These are phyloP conservation scores for Pterulicium gracile DNA, from an alignment of 1,284 basidiomycete species.

Conservation along the genomic window DNA sequence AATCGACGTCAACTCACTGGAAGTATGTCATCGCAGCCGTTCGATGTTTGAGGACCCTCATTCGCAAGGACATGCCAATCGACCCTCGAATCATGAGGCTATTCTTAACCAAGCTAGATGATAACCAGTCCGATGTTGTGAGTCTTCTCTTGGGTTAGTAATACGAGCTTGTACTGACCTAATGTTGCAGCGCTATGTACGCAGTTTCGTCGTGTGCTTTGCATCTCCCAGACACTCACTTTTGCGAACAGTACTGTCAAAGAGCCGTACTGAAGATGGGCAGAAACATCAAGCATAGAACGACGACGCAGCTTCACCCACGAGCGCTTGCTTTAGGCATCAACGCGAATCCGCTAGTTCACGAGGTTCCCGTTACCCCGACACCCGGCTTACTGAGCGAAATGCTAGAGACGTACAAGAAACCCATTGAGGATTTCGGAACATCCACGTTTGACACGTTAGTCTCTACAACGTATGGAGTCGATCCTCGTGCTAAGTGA, in stretches of 20 bases:
- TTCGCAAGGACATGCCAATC: constrained; percentile 65
- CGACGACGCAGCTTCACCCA: constrained; percentile 42
- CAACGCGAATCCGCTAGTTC: constrained; percentile 49
- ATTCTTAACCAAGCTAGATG: constrained; percentile 44
- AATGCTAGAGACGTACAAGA: constrained; percentile 41
- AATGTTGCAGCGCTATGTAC: constrained; percentile 45
- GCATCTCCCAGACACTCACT: constrained; percentile 6
- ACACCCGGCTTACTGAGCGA: constrained; percentile 46
- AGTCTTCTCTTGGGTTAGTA: constrained; percentile 17
- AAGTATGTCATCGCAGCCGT: constrained; percentile 70
- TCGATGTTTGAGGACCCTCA: constrained; percentile 62
- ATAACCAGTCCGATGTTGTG: constrained; percentile 56
- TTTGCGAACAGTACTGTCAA: constrained; percentile 46
- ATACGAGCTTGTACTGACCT: too few species aligned
- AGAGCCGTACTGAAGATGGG: constrained; percentile 55
- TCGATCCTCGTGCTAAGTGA: constrained; percentile 1
- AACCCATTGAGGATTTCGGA: constrained; percentile 24
- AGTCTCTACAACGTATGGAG: neutral
- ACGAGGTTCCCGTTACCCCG: constrained; percentile 35
- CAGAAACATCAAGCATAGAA: constrained; percentile 72
- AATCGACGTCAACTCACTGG: constrained; percentile 68
- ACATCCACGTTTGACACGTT: neutral
- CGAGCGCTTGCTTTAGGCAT: constrained; percentile 44
- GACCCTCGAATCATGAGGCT: constrained; percentile 40
- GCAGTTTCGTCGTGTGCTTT: too few species aligned